Evolutionary conservation across 129 eudicot genomes (phyloP).

Genomic region (Flaveria linearis): DNA sequence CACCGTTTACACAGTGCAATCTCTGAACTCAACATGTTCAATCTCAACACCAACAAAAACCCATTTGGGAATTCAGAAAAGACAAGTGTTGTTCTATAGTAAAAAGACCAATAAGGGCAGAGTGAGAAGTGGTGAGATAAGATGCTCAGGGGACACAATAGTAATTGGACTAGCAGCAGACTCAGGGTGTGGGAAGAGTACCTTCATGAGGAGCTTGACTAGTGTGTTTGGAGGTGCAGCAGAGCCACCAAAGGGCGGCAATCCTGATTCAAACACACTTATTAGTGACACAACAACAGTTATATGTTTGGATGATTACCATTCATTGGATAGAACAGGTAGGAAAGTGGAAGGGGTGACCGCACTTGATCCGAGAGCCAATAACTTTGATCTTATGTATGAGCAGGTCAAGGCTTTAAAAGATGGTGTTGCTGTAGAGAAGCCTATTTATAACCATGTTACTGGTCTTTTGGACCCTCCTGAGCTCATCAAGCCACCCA

Average conservation of each 20-base stretch:
- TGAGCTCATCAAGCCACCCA: conserved; percentile 92
- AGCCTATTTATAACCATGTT: conserved; percentile 94
- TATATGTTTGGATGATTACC: conserved; percentile 91
- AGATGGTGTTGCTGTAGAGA: conserved; percentile 66
- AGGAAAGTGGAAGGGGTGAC: conserved; percentile 93
- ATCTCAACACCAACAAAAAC: conserved; percentile 72
- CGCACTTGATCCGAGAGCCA: conserved; percentile 93
- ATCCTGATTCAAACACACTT: conserved; percentile 93
- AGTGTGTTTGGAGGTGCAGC: conserved; percentile 99
- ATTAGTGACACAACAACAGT: conserved; percentile 93
- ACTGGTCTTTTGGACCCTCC: conserved; percentile 91
- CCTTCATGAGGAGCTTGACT: conserved; percentile 94
- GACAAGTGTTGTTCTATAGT: conserved; percentile 58
- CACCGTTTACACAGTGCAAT: conserved; percentile 69
- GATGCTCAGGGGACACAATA: conserved; percentile 69
- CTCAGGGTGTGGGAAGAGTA: conserved; percentile 96
- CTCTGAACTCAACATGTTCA: conserved; percentile 68
- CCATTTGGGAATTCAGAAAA: conserved; percentile 66
- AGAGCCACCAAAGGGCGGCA: conserved; percentile 93
- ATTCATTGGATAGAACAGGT: conserved; percentile 89
- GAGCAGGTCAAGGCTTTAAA: conserved; percentile 93
- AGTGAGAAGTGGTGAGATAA: conserved; percentile 37
- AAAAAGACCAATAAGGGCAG: conserved; percentile 37
- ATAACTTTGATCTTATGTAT: conserved; percentile 93
- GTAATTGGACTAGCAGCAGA: conserved; percentile 97